phyloP scores from a whole-genome alignment of 1,284 basidiomycete species.

The Agroathelia rolfsii region DNA sequence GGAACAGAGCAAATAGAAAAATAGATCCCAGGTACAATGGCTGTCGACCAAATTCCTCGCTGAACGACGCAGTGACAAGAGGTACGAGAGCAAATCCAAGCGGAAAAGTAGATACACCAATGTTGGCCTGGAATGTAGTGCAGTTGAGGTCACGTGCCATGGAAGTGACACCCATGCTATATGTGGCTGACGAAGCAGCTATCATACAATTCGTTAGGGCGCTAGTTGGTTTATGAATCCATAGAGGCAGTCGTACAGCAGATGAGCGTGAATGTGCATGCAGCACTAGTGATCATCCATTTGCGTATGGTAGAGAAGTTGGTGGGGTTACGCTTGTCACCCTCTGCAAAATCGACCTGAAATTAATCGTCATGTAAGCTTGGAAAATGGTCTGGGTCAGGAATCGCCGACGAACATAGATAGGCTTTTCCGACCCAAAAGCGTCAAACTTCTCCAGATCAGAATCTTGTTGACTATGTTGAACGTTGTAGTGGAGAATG shows the following conservation, averaged over 20 bases:
- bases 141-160: conserved; percentile 35
- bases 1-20: conserved; percentile 27
- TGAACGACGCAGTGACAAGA: conserved; percentile 36
- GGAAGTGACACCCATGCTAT: conserved; percentile 25
- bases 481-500: too few relatives aligned
- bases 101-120: conserved; percentile 30
- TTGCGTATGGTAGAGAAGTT: conserved; percentile 41
- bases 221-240: too few relatives aligned
- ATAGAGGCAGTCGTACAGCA: conserved; percentile 30
- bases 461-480: too few relatives aligned
- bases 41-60: conserved; percentile 42
- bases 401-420: too few relatives aligned
- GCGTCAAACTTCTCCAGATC: too few relatives aligned
- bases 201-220: too few relatives aligned
- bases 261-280: conserved; percentile 46
- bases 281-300: conserved; percentile 49
- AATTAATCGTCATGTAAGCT: conserved; percentile 3
- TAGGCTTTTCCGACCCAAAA: too few relatives aligned
- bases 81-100: conserved; percentile 42
- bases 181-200: conserved; percentile 29
- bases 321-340: conserved; percentile 44
- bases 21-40: conserved; percentile 33
- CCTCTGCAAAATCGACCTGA: conserved; percentile 48
- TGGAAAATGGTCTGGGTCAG: too few relatives aligned
- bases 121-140: conserved; percentile 24